A percentile compares a stretch with the other conserved stretches of the same genome.
Conservation (phyloP, 805 yeast species). For the Metschnikowia vanudenii region DNA sequence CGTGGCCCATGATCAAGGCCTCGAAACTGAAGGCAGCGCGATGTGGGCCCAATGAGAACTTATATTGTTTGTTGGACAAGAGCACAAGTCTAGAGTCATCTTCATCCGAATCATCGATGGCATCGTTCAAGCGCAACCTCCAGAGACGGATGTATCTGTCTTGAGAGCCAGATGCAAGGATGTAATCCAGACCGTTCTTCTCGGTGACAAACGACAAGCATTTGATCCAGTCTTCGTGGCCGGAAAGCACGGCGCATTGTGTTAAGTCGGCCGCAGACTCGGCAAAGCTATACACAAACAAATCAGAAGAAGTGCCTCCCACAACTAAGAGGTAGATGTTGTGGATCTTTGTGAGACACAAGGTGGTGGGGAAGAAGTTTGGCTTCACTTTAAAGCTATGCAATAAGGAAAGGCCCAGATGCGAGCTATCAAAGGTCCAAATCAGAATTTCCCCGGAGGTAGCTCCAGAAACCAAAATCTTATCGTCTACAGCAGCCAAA, state of each 20-base stretch:
- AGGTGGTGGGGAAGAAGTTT: conserved; percentile 49
- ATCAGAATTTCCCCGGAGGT: conserved; percentile 58
- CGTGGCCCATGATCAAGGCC: conserved; percentile 95
- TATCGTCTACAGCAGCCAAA: conserved; percentile 41
- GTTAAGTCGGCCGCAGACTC: conserved; percentile 21
- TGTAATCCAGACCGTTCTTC: conserved; percentile 47
- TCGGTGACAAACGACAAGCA: conserved; percentile 58
- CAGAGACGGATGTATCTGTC: conserved; percentile 90
- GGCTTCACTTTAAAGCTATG: conserved; percentile 34
- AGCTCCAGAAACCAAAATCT: conserved; percentile 57
- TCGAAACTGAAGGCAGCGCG: conserved; percentile 72
- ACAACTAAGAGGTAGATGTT: conserved; percentile 51
- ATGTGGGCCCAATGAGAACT: conserved; percentile 40
- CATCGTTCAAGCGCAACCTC: conserved; percentile 62
- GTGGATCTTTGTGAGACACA: conserved; percentile 35
- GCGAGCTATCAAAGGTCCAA: conserved; percentile 41
- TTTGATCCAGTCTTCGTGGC: conserved; percentile 97
- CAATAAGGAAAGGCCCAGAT: conserved; percentile 22
- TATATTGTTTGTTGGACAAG: conserved; percentile 71
- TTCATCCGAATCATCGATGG: conserved; percentile 56
- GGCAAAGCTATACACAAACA: conserved; percentile 55
- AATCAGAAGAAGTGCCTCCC: conserved; percentile 65
- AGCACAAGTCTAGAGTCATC: conserved; percentile 51
- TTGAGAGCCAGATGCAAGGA: conserved; percentile 88
- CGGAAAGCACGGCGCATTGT: conserved; percentile 59